phyloP scores from a whole-genome alignment of 1,284 basidiomycete genomes.

The Cryptococcus floricola region DNA sequence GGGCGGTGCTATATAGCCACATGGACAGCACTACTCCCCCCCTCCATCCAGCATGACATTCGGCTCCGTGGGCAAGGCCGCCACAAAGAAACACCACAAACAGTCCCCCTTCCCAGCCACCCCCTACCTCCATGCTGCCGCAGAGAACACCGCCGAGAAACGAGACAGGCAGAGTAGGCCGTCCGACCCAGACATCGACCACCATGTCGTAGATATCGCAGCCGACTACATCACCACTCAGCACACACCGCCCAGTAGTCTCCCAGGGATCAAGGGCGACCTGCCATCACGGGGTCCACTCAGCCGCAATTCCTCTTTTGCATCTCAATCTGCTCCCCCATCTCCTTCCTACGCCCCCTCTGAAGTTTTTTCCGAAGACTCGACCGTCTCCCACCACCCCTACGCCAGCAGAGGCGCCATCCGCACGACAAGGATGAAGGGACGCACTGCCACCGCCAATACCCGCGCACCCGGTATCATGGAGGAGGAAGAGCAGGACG shows the following conservation, averaged over 20 bases:
- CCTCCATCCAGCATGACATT: background rate
- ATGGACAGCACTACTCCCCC: no score
- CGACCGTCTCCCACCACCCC: background rate
- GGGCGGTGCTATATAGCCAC: no score
- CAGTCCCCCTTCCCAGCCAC: constrained; percentile 16
- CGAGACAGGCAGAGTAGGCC: background rate
- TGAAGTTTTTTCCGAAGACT: constrained; percentile 4
- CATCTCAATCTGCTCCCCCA: constrained; percentile 7
- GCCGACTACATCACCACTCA: constrained; percentile 5
- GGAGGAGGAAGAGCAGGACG: constrained; percentile 13
- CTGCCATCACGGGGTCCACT: background rate
- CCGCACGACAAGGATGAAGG: background rate
- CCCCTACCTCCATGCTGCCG: constrained; percentile 7
- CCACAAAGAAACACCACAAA: constrained; percentile 1
- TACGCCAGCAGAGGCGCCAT: constrained; percentile 1
- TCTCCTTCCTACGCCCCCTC: constrained; percentile 6
- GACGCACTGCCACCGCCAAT: background rate
- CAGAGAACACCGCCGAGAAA: background rate
- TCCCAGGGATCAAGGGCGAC: background rate
- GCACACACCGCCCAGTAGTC: background rate
- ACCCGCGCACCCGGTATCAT: constrained; percentile 2
- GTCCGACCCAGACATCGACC: constrained; percentile 5
- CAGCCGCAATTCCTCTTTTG: constrained; percentile 9
- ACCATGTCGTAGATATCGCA: constrained; percentile 11
- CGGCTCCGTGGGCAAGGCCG: background rate